Evolutionary conservation across 2,329 filamentous ascomycete genomes (phyloP).

Genomic region (Lanzia echinophila): DNA sequence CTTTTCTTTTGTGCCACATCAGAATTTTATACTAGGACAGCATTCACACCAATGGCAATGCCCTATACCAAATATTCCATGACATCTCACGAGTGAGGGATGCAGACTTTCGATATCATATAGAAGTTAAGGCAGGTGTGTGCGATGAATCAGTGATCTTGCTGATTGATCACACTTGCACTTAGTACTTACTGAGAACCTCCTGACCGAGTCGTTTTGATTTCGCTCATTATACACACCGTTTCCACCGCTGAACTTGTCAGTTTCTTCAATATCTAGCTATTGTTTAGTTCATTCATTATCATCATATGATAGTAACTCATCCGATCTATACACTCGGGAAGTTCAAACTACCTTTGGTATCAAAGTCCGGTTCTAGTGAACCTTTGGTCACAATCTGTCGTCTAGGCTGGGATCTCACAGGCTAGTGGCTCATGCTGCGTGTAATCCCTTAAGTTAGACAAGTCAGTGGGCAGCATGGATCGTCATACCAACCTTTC

Average conservation of each 20-base stretch:
- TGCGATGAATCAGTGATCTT: neutral
- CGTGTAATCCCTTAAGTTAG: neutral
- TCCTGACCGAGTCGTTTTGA: neutral
- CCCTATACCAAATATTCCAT: neutral
- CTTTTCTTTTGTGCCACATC: conserved; percentile 1
- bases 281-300: neutral
- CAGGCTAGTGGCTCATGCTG: neutral
- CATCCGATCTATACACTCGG: neutral
- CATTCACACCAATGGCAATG: neutral
- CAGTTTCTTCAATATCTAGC: neutral
- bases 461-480: neutral
- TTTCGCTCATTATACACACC: neutral
- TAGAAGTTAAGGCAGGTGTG: neutral
- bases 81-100: conserved; percentile 3
- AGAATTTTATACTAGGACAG: neutral
- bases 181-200: neutral
- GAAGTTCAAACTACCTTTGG: neutral
- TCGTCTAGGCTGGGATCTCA: neutral
- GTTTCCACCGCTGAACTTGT: neutral
- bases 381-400: neutral
- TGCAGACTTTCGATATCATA: neutral
- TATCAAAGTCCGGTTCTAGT: neutral
- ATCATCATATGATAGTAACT: neutral
- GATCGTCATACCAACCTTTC: neutral
- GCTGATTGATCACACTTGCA: neutral